Base-by-base conservation (phyloP, 108 stramenopile genomes). In the Nitzschia sp. region DNA sequence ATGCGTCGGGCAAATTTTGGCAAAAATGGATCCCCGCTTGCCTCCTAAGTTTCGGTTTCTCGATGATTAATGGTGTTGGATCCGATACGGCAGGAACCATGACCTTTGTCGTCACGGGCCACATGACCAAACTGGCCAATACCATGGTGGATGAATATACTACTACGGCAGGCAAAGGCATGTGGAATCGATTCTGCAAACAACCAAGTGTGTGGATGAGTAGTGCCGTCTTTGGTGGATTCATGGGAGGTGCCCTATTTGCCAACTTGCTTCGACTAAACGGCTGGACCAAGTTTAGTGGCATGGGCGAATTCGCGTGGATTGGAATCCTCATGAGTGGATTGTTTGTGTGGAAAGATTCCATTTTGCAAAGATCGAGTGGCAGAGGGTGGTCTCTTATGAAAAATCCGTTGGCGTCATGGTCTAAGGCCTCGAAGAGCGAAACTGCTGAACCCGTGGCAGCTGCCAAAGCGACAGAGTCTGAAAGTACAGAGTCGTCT, bases 71-170 rank as follows among this genome's bases (percentile, higher is more conserved):
- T 58, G 75, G 76, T 1, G 72, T 87, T 24, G 86, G 86, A 17
- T 71, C 46, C 49, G 79, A 87, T 51, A 67, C 72, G 1, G 77
- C 86, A 0, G 86, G 84, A 17, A 85, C 78, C 8, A 33, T 81
- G 3, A 77, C 78, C 11, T 87, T 84, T 63, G 86, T 87, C n/a
- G 64, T 87, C 18, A 87, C 86, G 24, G 86, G 86, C 54, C 81
- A 82, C 68, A 70, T 81, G 77, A 78, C 77, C 1, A 65, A 45
- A 46, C 2, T 72, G 21, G 31, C 34, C 31, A 60, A 59, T 48
- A 24, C 34, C 25, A 8, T 73, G n/a, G 59, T 78, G 35, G 77
- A 78, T 62, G 25, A 45, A 26, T 25, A 35, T 61, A 38, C 11
- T 61, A 4, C 4, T 38, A 32, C 61, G 19, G 19, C 11, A 32